Conservation (phyloP, 2,329 filamentous ascomycete species). For the Harringtonia aguacate region DNA sequence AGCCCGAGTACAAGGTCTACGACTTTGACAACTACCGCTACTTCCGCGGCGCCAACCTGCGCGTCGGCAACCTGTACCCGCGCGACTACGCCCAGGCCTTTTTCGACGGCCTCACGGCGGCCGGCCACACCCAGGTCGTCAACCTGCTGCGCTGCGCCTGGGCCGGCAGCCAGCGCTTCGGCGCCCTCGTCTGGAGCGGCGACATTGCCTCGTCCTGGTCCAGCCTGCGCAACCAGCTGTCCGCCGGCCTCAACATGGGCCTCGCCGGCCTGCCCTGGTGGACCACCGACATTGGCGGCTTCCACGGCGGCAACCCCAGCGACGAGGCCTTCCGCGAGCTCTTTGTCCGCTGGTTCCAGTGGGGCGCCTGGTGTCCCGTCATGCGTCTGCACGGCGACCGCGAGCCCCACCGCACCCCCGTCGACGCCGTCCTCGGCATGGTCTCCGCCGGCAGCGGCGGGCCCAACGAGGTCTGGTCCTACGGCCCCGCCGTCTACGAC, state of each 20-base stretch:
- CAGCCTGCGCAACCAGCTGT: slow-evolving; percentile 47
- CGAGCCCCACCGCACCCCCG: slow-evolving; percentile 38
- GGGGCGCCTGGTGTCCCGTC: slow-evolving; percentile 56
- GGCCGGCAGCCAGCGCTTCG: slow-evolving; percentile 49
- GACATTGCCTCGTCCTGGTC: slow-evolving; percentile 56
- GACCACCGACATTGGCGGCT: slow-evolving; percentile 62
- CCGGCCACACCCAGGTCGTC: slow-evolving; percentile 40
- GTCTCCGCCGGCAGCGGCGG: slow-evolving; percentile 38
- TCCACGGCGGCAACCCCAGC: slow-evolving; percentile 69
- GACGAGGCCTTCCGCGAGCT: slow-evolving; percentile 69
- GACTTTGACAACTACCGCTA: slow-evolving; percentile 60
- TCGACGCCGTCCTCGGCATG: slow-evolving; percentile 22
- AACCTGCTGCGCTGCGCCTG: slow-evolving; percentile 42
- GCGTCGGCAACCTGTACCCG: slow-evolving; percentile 50
- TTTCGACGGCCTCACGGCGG: slow-evolving; percentile 43
- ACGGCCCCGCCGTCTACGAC: slow-evolving; percentile 46
- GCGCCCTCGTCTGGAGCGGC: slow-evolving; percentile 55
- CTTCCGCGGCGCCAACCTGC: slow-evolving; percentile 36
- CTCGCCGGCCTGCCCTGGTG: slow-evolving; percentile 55
- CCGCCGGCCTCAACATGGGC: slow-evolving; percentile 56
- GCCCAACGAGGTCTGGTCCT: slow-evolving; percentile 56
- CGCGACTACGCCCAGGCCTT: slow-evolving; percentile 47
- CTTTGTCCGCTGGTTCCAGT: slow-evolving; percentile 63
- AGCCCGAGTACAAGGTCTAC: slow-evolving; percentile 54
- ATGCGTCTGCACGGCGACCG: slow-evolving; percentile 58